Evolutionary conservation across 1,284 basidiomycete species (phyloP).

Genomic region (Leccinum huronense): DNA sequence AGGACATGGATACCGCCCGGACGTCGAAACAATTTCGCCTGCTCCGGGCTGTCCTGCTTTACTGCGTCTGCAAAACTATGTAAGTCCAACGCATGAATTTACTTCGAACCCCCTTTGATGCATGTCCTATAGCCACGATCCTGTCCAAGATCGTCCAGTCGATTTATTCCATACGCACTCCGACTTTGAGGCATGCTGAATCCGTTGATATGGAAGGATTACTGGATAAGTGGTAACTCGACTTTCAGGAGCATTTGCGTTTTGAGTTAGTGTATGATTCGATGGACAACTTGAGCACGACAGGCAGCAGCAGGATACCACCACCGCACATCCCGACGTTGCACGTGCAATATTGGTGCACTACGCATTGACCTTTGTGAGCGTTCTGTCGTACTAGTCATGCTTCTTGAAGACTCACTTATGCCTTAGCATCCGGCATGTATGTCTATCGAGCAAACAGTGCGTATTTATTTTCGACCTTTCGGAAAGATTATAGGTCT

Average conservation of each 20-base stretch:
- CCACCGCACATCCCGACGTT: slow-evolving; percentile 70
- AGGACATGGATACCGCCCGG: slow-evolving; percentile 30
- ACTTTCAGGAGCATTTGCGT: slow-evolving; percentile 68
- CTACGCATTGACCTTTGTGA: slow-evolving; percentile 81
- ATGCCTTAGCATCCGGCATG: slow-evolving; percentile 28
- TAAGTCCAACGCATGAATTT: slow-evolving; percentile 37
- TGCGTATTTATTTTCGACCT: slow-evolving; percentile 18
- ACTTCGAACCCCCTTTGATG: slow-evolving; percentile 9
- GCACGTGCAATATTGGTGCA: slow-evolving; percentile 87
- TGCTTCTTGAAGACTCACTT: slow-evolving; percentile 5
- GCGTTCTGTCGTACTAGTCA: slow-evolving; percentile 30
- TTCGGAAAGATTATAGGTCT: slow-evolving; percentile 22
- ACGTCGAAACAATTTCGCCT: slow-evolving; percentile 28
- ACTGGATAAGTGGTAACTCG: slow-evolving; percentile 77
- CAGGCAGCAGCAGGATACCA: slow-evolving; percentile 39
- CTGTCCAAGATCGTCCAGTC: slow-evolving; percentile 67
- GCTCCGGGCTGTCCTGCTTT: slow-evolving; percentile 70
- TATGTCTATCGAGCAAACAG: slow-evolving; percentile 30
- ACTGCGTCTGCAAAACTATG: slow-evolving; percentile 71
- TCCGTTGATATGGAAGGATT: slow-evolving; percentile 60
- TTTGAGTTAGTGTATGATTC: slow-evolving; percentile 50
- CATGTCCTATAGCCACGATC: slow-evolving; percentile 50
- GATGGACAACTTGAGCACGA: slow-evolving; percentile 23
- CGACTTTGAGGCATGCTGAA: slow-evolving; percentile 55
- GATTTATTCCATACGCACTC: slow-evolving; percentile 70